phyloP scores from a whole-genome alignment of 2,329 filamentous ascomycete species.

The Cucurbitaria berberidis region DNA sequence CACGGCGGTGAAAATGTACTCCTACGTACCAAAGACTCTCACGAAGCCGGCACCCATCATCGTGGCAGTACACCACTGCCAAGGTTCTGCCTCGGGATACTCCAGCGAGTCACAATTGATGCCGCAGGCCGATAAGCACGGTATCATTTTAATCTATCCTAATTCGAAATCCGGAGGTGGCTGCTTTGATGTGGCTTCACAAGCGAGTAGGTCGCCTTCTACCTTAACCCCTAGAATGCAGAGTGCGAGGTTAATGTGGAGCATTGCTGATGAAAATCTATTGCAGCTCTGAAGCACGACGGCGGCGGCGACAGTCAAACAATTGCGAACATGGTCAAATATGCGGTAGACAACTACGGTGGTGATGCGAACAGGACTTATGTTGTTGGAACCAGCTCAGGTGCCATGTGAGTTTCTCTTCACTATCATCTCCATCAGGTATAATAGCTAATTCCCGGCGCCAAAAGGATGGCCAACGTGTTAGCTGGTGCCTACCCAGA shows the following conservation, averaged over 20 bases:
- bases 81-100: conserved; percentile 23
- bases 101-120: conserved; percentile 16
- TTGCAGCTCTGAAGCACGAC: conserved; percentile 21
- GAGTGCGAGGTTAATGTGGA: not conserved
- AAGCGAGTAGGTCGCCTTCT: conserved; percentile 13
- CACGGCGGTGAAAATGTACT: conserved; percentile 58
- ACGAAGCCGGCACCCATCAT: conserved; percentile 50
- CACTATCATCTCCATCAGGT: not conserved
- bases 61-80: conserved; percentile 28
- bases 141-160: conserved; percentile 28
- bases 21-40: conserved; percentile 53
- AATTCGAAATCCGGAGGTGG: conserved; percentile 26
- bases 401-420: conserved; percentile 19
- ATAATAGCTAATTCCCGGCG: conserved; percentile 6
- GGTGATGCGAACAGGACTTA: conserved; percentile 22
- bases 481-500: conserved; percentile 29
- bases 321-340: conserved; percentile 31
- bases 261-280: not conserved
- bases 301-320: conserved; percentile 30
- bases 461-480: conserved; percentile 11
- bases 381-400: conserved; percentile 20
- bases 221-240: not conserved
- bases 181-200: conserved; percentile 30
- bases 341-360: conserved; percentile 22
- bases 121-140: conserved; percentile 19